Evolutionary conservation across 2,329 filamentous ascomycete species (phyloP).

Genomic region (Trichoderma sp.): DNA sequence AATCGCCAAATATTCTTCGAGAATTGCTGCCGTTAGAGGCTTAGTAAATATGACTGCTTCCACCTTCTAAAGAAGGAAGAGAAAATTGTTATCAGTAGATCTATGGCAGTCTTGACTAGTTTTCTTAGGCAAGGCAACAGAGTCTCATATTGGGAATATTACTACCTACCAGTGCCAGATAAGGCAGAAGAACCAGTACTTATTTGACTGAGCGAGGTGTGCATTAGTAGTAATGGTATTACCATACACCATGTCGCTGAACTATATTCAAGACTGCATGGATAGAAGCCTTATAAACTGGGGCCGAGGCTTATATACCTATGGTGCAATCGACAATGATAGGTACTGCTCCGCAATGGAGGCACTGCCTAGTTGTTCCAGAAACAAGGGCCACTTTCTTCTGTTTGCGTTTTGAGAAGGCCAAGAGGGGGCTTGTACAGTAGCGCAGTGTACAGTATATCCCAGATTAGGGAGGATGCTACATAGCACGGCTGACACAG

Average conservation of each 20-base stretch:
- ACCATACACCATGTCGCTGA: neutral
- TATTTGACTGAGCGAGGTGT: neutral
- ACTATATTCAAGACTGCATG: neutral
- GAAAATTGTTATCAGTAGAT: neutral
- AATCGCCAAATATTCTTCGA: neutral
- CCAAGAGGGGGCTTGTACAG: neutral
- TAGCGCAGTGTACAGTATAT: neutral
- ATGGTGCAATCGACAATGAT: neutral
- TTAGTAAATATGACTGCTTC: neutral
- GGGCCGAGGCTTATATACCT: neutral
- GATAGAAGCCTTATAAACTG: neutral
- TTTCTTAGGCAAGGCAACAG: neutral
- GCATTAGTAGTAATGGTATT: neutral
- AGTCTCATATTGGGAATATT: neutral
- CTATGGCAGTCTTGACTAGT: neutral
- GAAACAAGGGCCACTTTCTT: neutral
- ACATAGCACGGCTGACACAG: neutral
- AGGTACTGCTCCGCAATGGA: neutral
- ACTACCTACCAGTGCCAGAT: neutral
- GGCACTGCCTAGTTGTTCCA: neutral
- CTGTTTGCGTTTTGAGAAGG: neutral
- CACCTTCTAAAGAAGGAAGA: neutral
- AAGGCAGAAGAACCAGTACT: neutral
- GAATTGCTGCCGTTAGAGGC: neutral
- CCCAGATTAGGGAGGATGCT: neutral